Base-by-base conservation (phyloP, 2,329 filamentous ascomycete genomes). In the Corniculantispora saksenae region DNA sequence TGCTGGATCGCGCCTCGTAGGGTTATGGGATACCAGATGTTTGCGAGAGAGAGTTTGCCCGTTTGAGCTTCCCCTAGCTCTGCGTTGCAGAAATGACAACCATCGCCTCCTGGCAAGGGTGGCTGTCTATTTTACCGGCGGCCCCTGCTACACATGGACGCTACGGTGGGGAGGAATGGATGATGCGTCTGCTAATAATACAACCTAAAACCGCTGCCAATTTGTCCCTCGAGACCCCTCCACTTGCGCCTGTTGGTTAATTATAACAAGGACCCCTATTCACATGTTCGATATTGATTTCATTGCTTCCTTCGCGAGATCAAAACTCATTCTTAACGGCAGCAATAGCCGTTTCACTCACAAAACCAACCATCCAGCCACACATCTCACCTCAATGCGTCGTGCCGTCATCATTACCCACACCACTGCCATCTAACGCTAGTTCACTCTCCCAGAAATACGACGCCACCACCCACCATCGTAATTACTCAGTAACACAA, bases 321-420 rank as follows among this genome's bases (percentile, higher is more conserved):
- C 17, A 8, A 38, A 13, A 38, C 7, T 7, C 35, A 38, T 43
- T 19, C 12, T 13, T 13, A 43, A 43, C 38, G 38, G 38, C 38
- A 43, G 17, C 4, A 43, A 43, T 43, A 43, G 17, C 9, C 10
- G 38, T 43, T 48, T 48, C 45, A n/a, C 15, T 13, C 21, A 48
- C 17, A 47, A 8, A 47, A 27, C 17, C 10, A 45, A 29, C 12
- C 8, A 40, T 19, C 9, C 7, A 32, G 27, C 47, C 21, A 40
- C 19, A 29, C 40, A 13, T 54, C 12, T 19, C 9, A n/a, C n/a
- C n/a, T n/a, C n/a, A n/a, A n/a, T n/a, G 38, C 25, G 8, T 55
- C n/a, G 48, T 62, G 60, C 60, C 60, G 60, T 62, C 60, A 62
- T 62, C 38, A 62, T 62, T 62, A 62, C 60, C 60, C 50, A 32